Base-by-base conservation (phyloP, 176 grass and related monocot genomes). In the Lolium multiflorum region DNA sequence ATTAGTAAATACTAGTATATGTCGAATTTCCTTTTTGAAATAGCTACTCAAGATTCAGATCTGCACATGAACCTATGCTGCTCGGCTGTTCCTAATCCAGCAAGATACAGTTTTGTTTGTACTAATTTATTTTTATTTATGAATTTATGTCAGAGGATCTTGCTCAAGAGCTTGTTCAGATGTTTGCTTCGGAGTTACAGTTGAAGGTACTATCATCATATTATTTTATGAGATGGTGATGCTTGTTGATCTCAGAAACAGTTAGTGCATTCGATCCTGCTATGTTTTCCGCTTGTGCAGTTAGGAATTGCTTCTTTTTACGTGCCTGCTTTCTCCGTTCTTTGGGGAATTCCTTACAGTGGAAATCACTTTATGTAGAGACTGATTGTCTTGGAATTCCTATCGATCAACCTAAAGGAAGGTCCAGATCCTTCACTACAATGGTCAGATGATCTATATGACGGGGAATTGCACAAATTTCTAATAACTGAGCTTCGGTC, bases 111-210 rank as follows among this genome's bases (percentile, higher is more conserved):
- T 80, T 59, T 37, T 67, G 17, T 44, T 81, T 63, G 81, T 74
- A 3, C 9, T 76, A 16, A 81, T 25, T 63, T 86, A 14, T 6
- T 81, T 26, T 52, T 72, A 9, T 72, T 26, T 80, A n/a, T 87
- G 17, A 79, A 78, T 74, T 22, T 71, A 67, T 81, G 15, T 85
- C 83, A 98, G 91, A 98, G 71, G 76, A 70, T 50, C 85, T 98
- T 90, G 88, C 91, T 11, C 73, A 76, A 67, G 93, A 98, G 56
- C 73, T 94, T 79, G 88, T 91, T 50, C 68, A 90, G 18, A 95
- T 98, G 96, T 98, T 98, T 87, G 11, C 90, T 58, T 80, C 64
- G 38, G 89, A 98, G 78, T 74, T 95, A 86, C 73, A 78, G 77
- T 87, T 95, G 81, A 98, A 95, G 93, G 93, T 93, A 64, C 24